Base-by-base conservation (phyloP, 2,329 filamentous ascomycete species). In the Arthrobotrys musiformis region DNA sequence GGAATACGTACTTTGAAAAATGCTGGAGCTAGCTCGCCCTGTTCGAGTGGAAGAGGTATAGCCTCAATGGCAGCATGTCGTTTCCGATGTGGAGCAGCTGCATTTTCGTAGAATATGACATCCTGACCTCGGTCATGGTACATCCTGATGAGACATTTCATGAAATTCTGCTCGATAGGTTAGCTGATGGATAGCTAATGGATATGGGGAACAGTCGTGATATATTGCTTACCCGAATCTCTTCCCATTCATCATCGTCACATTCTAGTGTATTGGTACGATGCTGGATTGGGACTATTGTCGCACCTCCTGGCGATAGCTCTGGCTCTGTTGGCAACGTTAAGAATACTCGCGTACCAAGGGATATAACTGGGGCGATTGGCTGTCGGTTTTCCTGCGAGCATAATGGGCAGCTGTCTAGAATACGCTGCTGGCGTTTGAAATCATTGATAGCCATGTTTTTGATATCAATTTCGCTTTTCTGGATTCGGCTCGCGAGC, bases 231-330 rank as follows among this genome's bases (percentile, higher is more conserved):
- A 83, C 82, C 79, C 95, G 92, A 4, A 99, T 91, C 84, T 99
- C 95, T 82, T 99, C 95, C 96, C 96, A 99, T 83, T 99, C 95
- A 82, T 99, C 95, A 82, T 99, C 94, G 83, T 98, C 94, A 83
- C 95, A 99, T 83, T 97, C 94, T n/a, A 99, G 86, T 0, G 99
- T 89, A 83, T 98, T 99, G 24, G 87, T 90, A 63, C 91, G 90
- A 83, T 99, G 95, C 80, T 93, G 89, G 22, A 95, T 89, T 4
- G 95, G 95, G 2, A 94, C 93, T 78, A 99, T 95, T 70, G 95
- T 90, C 5, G 94, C 92, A 58, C 93, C 91, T 52, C 93, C 93
- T 60, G 79, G 82, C 79, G 89, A 92, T 48, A 99, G 86, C 82
- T 98, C 94, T 0, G 95, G 96, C 80, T 94, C 91, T 0, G 95